Base-by-base conservation (phyloP, 371 early-diverging fungal species). In the Lichtheimia corymbifera region DNA sequence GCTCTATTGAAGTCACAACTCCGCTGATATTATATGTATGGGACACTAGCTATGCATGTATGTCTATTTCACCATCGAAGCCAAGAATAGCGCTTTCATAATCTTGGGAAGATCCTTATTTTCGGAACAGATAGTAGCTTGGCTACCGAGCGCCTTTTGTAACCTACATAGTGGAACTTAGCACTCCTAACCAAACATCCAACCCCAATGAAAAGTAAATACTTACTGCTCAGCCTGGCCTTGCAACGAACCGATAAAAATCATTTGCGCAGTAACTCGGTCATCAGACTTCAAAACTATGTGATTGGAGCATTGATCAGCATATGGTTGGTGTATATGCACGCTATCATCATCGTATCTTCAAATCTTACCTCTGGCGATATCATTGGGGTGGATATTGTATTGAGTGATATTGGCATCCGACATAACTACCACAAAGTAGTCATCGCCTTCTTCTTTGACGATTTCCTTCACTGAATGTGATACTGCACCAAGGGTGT, bases 381-480 rank as follows among this genome's bases (percentile, higher is more conserved):
- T 83, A 35, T 87, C 87, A 9, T 81, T 80, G 1, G 94, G 90
- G 43, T 80, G 80, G 58, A 93, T 93, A 59, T 88, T 90, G 72
- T 93, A 93, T 58, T 91, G 90, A 5, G 82, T 71, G 64, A 93
- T 82, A 66, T 93, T 93, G n/a, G 94, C 94, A 74, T 93, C 94
- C 15, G 91, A 91, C 30, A 93, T 71, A 11, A 93, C 77, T 18
- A 90, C 82, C 3, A 90, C 92, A 74, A 91, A 88, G 64, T 91
- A 88, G 56, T 90, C 92, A 64, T 93, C 94, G 0, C 79, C 89
- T 55, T 91, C 92, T 40, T 92, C 89, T 58, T 88, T 79, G 9
- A 81, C 80, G 54, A 91, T 82, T 44, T 90, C 86, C 49, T 88
- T 85, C 59, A 93, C 79, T 3, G 90, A 89, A 62, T 82, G 78